phyloP scores from a whole-genome alignment of 2,329 filamentous ascomycete species.

The Colletotrichum kahawae region DNA sequence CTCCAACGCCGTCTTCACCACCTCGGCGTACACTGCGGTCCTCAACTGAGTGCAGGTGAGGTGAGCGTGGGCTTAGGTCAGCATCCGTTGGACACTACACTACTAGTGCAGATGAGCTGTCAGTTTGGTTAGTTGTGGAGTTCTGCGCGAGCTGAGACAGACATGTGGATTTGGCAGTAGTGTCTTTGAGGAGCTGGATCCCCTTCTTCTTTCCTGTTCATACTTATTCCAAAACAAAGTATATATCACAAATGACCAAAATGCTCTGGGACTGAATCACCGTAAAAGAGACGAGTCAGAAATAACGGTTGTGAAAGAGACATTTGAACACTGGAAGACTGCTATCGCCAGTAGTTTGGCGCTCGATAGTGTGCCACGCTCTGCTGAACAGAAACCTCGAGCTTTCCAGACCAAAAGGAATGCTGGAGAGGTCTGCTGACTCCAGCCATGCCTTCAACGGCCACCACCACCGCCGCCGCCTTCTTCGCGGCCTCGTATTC shows the following conservation, averaged over 20 bases:
- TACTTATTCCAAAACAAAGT: constrained; percentile 1
- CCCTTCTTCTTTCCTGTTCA: neutral
- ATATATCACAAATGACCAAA: constrained; percentile 18
- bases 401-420: constrained; percentile 41
- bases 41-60: neutral
- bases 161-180: neutral
- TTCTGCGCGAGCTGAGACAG: neutral
- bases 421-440: constrained; percentile 27
- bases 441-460: constrained; percentile 1
- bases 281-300: neutral
- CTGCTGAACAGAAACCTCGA: constrained; percentile 36
- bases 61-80: neutral
- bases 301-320: neutral
- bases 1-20: constrained; percentile 34
- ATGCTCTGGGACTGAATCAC: neutral
- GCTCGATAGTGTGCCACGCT: constrained; percentile 21
- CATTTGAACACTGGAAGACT: neutral
- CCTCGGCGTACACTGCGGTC: constrained; percentile 11
- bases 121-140: neutral
- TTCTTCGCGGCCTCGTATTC: constrained; percentile 27
- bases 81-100: neutral
- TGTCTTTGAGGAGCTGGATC: neutral
- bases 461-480: neutral
- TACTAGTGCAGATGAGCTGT: neutral
- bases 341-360: constrained; percentile 11